A percentile compares a stretch with the other conserved stretches of the same genome.
These are phyloP conservation scores for Lachancea dasiensis DNA, from an alignment of 805 yeast species.

Conservation along the genomic window DNA sequence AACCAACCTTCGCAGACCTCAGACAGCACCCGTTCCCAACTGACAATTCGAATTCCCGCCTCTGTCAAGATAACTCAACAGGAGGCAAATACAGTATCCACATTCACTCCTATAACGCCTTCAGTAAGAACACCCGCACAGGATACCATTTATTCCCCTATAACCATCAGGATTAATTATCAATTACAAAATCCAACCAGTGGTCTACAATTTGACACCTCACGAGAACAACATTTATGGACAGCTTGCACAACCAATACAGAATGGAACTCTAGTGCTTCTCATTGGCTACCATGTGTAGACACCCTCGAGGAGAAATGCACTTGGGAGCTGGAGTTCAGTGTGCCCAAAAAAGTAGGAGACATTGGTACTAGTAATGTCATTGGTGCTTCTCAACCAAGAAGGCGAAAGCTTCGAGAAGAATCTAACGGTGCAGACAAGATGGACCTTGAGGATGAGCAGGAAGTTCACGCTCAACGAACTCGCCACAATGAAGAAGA, in stretches of 20 bases:
- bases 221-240: slow-evolving; percentile 48
- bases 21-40: slow-evolving; percentile 27
- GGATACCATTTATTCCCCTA: slow-evolving; percentile 62
- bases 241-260: slow-evolving; percentile 82
- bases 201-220: slow-evolving; percentile 66
- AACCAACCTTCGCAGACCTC: slow-evolving; percentile 23
- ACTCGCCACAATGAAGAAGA: slow-evolving; percentile 34
- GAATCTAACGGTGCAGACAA: slow-evolving; percentile 33
- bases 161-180: slow-evolving; percentile 65
- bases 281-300: slow-evolving; percentile 97
- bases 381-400: slow-evolving; percentile 24
- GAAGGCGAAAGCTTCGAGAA: slow-evolving; percentile 8
- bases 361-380: slow-evolving; percentile 48
- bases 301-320: slow-evolving; percentile 83
- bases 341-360: slow-evolving; percentile 71
- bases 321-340: slow-evolving; percentile 88
- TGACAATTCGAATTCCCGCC: slow-evolving; percentile 29
- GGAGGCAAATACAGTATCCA: slow-evolving; percentile 37
- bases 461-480: slow-evolving; percentile 14
- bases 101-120: slow-evolving; percentile 36
- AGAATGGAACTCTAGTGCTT: slow-evolving; percentile 72
- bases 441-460: slow-evolving; percentile 30
- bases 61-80: slow-evolving; percentile 53
- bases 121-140: slow-evolving; percentile 36
- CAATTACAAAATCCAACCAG: slow-evolving; percentile 56